These are phyloP conservation scores for Tetratostichococcus sp. DNA, from an alignment of 139 green algal genomes.

Conservation along the genomic window DNA sequence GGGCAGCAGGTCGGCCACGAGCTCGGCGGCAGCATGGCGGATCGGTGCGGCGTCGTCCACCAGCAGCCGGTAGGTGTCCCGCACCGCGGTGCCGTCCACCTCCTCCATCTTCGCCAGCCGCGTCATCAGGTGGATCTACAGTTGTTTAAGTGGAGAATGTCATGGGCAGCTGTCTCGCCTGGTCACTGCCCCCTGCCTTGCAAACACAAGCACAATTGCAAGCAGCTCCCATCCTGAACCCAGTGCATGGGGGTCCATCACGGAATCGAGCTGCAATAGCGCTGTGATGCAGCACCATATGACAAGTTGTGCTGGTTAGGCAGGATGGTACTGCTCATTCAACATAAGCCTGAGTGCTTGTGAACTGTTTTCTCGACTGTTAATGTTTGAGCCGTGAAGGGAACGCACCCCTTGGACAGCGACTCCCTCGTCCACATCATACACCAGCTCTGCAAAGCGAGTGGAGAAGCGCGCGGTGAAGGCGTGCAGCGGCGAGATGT, in stretches of 20 bases:
- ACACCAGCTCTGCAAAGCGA: conserved; percentile 78
- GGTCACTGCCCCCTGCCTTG: too few species aligned
- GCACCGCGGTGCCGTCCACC: conserved; percentile 12
- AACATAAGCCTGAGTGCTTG: too few species aligned
- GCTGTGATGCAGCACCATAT: too few species aligned
- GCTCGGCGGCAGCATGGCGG: conserved; percentile 53
- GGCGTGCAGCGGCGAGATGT: conserved; percentile 55
- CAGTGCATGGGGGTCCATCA: too few species aligned
- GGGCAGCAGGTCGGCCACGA: conserved; percentile 56
- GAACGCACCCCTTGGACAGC: conserved; percentile 61
- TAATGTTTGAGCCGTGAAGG: too few species aligned
- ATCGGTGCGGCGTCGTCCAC: conserved; percentile 39
- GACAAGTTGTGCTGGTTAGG: too few species aligned
- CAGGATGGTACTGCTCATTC: too few species aligned
- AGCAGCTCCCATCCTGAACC: too few species aligned
- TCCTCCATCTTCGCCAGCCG: conserved; percentile 43
- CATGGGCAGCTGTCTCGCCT: not conserved
- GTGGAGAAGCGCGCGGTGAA: conserved; percentile 74
- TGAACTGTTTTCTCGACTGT: too few species aligned
- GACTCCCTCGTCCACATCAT: conserved; percentile 78
- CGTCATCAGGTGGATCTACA: conserved; percentile 46
- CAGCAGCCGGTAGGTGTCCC: conserved; percentile 52
- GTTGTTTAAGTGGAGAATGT: not conserved
- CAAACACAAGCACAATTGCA: too few species aligned
- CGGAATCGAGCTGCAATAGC: too few species aligned